Evolutionary conservation across 495 filamentous ascomycete genomes (phyloP), one percentile per base, ranked within the genome.

Genomic region (Aspergillus cristatus): DNA sequence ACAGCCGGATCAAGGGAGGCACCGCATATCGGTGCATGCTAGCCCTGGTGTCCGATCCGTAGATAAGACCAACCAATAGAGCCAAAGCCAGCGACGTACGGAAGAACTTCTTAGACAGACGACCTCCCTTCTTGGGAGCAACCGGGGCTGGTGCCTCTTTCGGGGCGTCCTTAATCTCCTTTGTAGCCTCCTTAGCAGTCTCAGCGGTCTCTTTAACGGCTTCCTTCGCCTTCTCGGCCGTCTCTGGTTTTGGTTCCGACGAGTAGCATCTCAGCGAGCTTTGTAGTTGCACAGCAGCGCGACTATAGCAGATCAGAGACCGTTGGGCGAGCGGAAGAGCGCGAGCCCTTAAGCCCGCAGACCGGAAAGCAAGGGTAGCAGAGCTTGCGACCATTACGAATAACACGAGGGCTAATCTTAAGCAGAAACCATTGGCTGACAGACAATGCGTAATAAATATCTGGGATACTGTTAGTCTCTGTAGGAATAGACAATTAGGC

Each of bases 11-110:
- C 31, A 81, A 57, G 13, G 79, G 87, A 16, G 86, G 81, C 20
- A 85, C 65, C n/a, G 83, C 65, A 60, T 82, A 94, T 41, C 75
- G 74, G 67, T 96, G 91, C 39, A 90, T 51, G 48, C 80, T 81
- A 15, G 91, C 84, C 41, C 91, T 78, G 10, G 90, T 95, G 62
- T 98, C 91, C 40, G 90, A 96, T 24, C 78, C 61, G 53, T 95
- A 95, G 50, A 84, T 62, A 54, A 84, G 91, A 20, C 70, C 68
- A 33, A 75, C 67, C 31, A 63, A 43, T 18, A 73, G 40, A 18
- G 60, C 53, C 14, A 81, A 40, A 6, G 65, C 57, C 34, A 87
- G 45, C 2, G 75, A 65, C 13, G 75, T 71, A 32, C 77, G 69
- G 37, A 75, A 72, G 14, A 81, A 40, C 34, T 71, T 72, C 34